phyloP scores from a whole-genome alignment of 176 grass and related monocot genomes.

The Dendrocalamus sinicus region DNA sequence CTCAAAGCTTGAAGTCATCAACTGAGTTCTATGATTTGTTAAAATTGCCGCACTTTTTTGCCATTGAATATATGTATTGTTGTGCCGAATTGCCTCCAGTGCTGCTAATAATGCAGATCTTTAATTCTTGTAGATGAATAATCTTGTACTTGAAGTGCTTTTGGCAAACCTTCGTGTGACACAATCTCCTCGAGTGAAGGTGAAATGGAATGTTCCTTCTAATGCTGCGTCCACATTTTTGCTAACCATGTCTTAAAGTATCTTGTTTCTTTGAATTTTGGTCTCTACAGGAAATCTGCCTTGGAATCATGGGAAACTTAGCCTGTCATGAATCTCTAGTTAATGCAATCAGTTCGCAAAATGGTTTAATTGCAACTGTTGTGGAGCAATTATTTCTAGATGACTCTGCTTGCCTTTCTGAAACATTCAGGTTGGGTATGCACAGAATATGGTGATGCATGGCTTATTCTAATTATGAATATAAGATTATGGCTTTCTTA shows the following conservation, averaged over 20 bases:
- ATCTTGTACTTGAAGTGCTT: conserved; percentile 89
- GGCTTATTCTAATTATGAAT: not conserved
- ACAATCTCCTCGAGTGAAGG: conserved; percentile 72
- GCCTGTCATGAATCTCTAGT: conserved; percentile 77
- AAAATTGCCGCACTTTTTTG: not conserved
- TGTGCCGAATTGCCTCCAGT: conserved; percentile 34
- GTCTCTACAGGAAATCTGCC: conserved; percentile 80
- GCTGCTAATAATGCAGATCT: conserved; percentile 37
- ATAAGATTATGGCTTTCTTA: conserved; percentile 12
- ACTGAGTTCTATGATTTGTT: conserved; percentile 10
- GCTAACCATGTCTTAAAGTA: conserved; percentile 1
- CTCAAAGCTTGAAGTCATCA: not conserved
- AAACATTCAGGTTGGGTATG: conserved; percentile 78
- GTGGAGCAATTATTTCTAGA: conserved; percentile 79
- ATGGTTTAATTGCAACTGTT: conserved; percentile 73
- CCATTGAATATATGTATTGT: not conserved
- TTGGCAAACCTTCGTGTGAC: conserved; percentile 68
- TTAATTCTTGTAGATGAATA: conserved; percentile 69
- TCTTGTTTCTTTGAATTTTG: conserved; percentile 39
- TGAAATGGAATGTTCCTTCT: conserved; percentile 39
- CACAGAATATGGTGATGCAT: conserved; percentile 23
- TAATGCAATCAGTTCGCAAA: conserved; percentile 59
- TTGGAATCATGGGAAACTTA: conserved; percentile 94
- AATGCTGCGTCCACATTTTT: conserved; percentile 15
- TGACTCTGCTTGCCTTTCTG: conserved; percentile 73